Evolutionary conservation across 352 stramenopile species (phyloP).

Genomic region (Phytophthora cryptogea): DNA sequence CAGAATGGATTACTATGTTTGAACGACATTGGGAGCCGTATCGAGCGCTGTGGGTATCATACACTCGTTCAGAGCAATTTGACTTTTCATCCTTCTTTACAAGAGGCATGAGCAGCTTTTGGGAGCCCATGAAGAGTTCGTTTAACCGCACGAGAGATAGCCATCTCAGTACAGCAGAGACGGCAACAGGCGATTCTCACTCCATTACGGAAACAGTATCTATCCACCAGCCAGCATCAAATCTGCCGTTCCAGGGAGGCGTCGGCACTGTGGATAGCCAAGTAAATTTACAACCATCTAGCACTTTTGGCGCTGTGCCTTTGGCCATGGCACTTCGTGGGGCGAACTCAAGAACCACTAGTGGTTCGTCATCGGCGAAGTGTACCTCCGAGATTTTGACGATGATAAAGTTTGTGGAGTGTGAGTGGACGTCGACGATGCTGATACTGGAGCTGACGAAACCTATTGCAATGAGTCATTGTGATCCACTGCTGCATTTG

Average conservation of each 20-base stretch:
- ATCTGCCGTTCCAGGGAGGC: background rate
- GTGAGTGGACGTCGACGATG: slow-evolving; percentile 77
- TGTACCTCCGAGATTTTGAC: slow-evolving; percentile 66
- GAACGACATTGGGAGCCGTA: slow-evolving; percentile 67
- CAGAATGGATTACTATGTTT: slow-evolving; percentile 53
- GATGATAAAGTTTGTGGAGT: slow-evolving; percentile 69
- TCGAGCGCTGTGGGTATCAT: slow-evolving; percentile 65
- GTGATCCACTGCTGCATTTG: slow-evolving; percentile 62
- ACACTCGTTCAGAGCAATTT: slow-evolving; percentile 57
- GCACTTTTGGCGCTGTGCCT: background rate
- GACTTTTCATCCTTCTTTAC: slow-evolving; percentile 72
- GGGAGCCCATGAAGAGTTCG: slow-evolving; percentile 59
- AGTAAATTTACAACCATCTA: background rate
- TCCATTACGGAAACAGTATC: background rate
- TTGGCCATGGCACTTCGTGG: slow-evolving; percentile 1
- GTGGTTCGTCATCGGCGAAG: slow-evolving; percentile 43
- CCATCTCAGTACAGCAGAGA: slow-evolving; percentile 1
- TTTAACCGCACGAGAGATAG: slow-evolving; percentile 46
- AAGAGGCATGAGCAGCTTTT: slow-evolving; percentile 66
- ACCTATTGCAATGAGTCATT: slow-evolving; percentile 60
- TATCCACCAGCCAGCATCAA: background rate
- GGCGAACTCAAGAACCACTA: background rate
- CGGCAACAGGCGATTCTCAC: slow-evolving; percentile 1
- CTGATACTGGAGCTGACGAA: slow-evolving; percentile 78
- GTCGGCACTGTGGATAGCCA: background rate